Percentiles rank a stretch among this genome's conserved stretches.
phyloP scores from a whole-genome alignment of 345 rosid genomes.

The Arabidopsis thaliana region TAIR10.1 NC_003076.8:9520501-9521000 shows the following conservation, averaged over 20 bases:
- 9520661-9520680: neutral
- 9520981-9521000: constrained; percentile 8
- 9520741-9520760: neutral
- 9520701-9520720: neutral
- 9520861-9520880: no score
- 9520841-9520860: no score
- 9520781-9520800: no score
- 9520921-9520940: neutral
- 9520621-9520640: neutral
- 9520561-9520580: neutral
- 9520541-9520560: neutral
- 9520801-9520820: no score
- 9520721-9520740: neutral
- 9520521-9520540: neutral
- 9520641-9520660: neutral
- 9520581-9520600: neutral
- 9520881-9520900: no score
- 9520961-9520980: constrained; percentile 11
- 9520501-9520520: neutral
- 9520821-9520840: no score
- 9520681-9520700: neutral
- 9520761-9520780: no score
- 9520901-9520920: no score
- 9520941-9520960: constrained; percentile 5
- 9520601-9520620: neutral